Conservation (phyloP, 306 rosid species). For the Castanopsis chinensis region DNA sequence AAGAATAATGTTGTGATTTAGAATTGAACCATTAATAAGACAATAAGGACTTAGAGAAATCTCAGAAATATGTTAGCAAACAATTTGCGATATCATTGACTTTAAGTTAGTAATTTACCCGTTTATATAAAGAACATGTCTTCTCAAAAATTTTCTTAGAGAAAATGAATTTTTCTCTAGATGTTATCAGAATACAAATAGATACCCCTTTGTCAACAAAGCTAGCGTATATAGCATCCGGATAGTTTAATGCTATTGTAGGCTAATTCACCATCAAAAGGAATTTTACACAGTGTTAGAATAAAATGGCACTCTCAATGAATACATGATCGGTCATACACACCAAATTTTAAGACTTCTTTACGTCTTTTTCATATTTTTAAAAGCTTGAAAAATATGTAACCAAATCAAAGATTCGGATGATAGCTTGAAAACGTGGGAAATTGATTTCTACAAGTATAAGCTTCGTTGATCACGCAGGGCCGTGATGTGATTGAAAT, state of each 20-base stretch:
- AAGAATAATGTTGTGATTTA: too few relatives aligned
- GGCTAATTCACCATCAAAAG: constrained; percentile 40
- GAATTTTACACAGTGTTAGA: constrained; percentile 35
- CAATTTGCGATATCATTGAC: background rate
- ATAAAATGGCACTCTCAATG: constrained; percentile 36
- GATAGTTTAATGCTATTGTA: constrained; percentile 21
- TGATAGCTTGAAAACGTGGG: constrained; percentile 74
- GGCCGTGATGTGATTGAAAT: constrained; percentile 46
- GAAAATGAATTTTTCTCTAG: constrained; percentile 15
- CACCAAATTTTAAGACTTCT: constrained; percentile 44
- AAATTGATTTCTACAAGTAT: constrained; percentile 89
- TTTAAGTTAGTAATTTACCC: constrained; percentile 4
- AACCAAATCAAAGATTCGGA: constrained; percentile 50
- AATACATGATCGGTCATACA: constrained; percentile 33
- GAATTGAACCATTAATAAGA: too few relatives aligned
- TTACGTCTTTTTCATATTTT: constrained; percentile 60
- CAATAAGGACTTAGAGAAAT: too few relatives aligned
- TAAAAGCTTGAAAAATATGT: constrained; percentile 14
- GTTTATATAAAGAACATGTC: constrained; percentile 3
- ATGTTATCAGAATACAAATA: constrained; percentile 22
- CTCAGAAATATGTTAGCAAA: background rate
- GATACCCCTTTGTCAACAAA: constrained; percentile 45
- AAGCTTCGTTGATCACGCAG: constrained; percentile 50
- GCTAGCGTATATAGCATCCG: constrained; percentile 29
- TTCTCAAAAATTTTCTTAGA: constrained; percentile 9